Base-by-base conservation (phyloP, 306 rosid genomes). In the Inga laurina region DNA sequence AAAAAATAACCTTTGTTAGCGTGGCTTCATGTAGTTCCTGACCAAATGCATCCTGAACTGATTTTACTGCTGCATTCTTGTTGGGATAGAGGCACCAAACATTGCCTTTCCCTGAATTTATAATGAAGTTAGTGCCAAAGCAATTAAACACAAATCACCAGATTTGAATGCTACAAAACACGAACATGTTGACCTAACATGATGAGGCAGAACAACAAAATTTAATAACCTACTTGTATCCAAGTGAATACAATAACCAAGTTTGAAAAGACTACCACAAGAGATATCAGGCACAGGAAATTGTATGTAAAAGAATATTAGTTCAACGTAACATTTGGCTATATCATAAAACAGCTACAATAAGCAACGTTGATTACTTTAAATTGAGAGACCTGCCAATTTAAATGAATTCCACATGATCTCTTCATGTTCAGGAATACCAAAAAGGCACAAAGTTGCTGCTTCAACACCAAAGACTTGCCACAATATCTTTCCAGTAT, bases 81-180 rank as follows among this genome's bases (percentile, higher is more conserved):
- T 95, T 95, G 72, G 98, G 98, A 89, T 95, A 95, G 72, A 95
- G 98, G 89, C 98, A 95, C 91, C 96, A 90, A 77, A 93, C 93
- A 19, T 89, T 93, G 72, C 79, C 76, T 85, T 90, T 91, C 65
- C 97, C 98, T 93, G 92, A 75, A 86, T 49, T 57, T 13, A 77
- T 79, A 27, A 12, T 51, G 78, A 81, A 79, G 43, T 14, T 52
- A 81, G 32, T 37, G 56, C 71, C 57, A 77, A 81, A 78, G 81
- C 7, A 80, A 79, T 10, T 74, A 61, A 75, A 72, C 18, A 22
- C 24, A 54, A 86, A 74, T 64, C 75, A 24, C 43, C 43, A 81
- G 66, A 78, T 64, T 62, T 72, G 74, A 61, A 34, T 56, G 67
- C 64, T 57, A n/a, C 9, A 15, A 79, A 73, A 76, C 34, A 64